Evolutionary conservation across 805 yeast species (phyloP).

Genomic region (Ogataea ganodermae): DNA sequence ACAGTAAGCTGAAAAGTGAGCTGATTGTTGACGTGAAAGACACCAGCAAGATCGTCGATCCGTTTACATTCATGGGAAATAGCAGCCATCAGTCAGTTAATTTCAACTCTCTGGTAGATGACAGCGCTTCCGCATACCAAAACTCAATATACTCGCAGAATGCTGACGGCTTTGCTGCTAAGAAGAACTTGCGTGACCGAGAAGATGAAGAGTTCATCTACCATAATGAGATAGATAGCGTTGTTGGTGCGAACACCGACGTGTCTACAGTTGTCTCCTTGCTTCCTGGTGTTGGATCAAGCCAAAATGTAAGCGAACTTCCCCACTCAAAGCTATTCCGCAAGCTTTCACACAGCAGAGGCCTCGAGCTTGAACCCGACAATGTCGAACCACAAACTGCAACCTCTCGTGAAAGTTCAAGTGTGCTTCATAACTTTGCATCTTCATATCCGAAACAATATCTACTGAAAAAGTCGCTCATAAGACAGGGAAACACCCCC

Average conservation of each 20-base stretch:
- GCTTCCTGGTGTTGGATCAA: neutral
- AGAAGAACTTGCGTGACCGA: slow-evolving; percentile 6
- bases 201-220: slow-evolving; percentile 35
- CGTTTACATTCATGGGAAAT: slow-evolving; percentile 9
- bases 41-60: slow-evolving; percentile 8
- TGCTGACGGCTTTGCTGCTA: slow-evolving; percentile 9
- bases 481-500: slow-evolving; percentile 7
- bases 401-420: slow-evolving; percentile 3
- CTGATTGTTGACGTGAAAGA: slow-evolving; percentile 20
- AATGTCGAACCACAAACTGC: slow-evolving; percentile 20
- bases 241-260: slow-evolving; percentile 1
- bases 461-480: slow-evolving; percentile 4
- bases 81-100: slow-evolving; percentile 15
- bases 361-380: slow-evolving; percentile 22
- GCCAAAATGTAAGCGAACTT: neutral
- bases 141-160: slow-evolving; percentile 27
- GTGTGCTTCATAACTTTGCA: neutral
- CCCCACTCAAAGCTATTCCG: slow-evolving; percentile 17
- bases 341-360: slow-evolving; percentile 15
- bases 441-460: slow-evolving; percentile 8
- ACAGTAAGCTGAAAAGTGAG: slow-evolving; percentile 22
- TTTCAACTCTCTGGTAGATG: slow-evolving; percentile 15
- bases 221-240: slow-evolving; percentile 5
- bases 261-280: neutral
- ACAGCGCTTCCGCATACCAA: slow-evolving; percentile 27